Conservation (phyloP, 2,329 filamentous ascomycete genomes). For the Ramichloridium luteum region DNA sequence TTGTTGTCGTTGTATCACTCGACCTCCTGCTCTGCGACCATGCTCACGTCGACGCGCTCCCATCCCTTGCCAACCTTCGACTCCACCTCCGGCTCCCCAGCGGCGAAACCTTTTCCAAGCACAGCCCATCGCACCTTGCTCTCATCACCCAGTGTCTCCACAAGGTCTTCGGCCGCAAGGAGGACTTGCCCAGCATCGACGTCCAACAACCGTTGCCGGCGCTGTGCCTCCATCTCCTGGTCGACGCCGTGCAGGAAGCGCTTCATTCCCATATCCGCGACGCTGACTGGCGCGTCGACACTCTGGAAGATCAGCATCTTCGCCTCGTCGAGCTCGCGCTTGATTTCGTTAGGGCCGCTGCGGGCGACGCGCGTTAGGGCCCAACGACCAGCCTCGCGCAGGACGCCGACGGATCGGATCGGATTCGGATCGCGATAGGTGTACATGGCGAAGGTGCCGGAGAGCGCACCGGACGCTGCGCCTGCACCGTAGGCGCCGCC, state of each 20-base stretch:
- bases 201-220: slow-evolving; percentile 74
- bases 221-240: slow-evolving; percentile 75
- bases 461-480: slow-evolving; percentile 66
- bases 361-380: slow-evolving; percentile 54
- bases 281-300: slow-evolving; percentile 76
- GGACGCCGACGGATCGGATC: slow-evolving; percentile 72
- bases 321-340: slow-evolving; percentile 82
- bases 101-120: slow-evolving; percentile 1
- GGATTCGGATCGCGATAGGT: slow-evolving; percentile 96
- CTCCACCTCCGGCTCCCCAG: not conserved
- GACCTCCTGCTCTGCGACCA: too few species aligned
- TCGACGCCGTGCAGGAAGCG: slow-evolving; percentile 76
- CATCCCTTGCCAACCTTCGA: too few species aligned
- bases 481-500: slow-evolving; percentile 92
- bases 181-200: slow-evolving; percentile 71
- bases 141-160: slow-evolving; percentile 31
- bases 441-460: slow-evolving; percentile 86
- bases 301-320: slow-evolving; percentile 90
- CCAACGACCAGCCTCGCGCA: slow-evolving; percentile 71
- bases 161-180: slow-evolving; percentile 66
- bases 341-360: slow-evolving; percentile 32
- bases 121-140: slow-evolving; percentile 1
- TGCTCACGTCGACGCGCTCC: not conserved
- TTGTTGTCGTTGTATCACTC: too few species aligned
- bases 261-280: slow-evolving; percentile 77